A percentile compares a stretch with the other conserved stretches of the same genome.
Conservation (phyloP, 163 green algal species). For the Chlamydomonas reinhardtii region DNA sequence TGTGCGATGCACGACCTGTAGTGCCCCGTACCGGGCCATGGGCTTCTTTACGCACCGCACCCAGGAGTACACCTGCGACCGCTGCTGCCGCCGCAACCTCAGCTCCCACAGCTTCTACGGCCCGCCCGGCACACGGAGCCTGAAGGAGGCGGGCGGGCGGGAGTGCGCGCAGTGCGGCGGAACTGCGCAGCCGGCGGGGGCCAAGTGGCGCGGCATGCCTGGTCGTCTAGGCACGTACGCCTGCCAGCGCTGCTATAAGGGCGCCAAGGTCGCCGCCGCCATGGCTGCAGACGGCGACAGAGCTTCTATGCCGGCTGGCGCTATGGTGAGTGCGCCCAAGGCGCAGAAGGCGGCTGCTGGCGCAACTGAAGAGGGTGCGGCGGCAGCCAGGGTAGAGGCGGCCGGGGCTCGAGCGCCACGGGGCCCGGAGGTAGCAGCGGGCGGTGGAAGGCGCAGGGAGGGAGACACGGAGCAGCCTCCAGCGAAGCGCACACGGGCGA, state of each 20-base stretch:
- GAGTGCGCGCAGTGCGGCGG: background rate
- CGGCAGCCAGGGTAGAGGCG: no score
- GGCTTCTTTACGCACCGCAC: constrained; percentile 7
- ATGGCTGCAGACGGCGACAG: no score
- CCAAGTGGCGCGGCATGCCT: background rate
- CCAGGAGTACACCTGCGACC: background rate
- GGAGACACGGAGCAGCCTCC: no score
- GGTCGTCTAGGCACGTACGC: background rate
- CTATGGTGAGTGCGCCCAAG: background rate
- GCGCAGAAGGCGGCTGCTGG: background rate
- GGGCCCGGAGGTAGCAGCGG: background rate
- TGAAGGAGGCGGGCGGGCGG: constrained; percentile 27
- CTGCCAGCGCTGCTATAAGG: background rate
- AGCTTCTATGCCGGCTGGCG: no score
- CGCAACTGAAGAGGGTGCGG: no score
- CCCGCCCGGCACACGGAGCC: background rate
- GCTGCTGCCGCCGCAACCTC: background rate
- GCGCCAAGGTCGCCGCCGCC: no score
- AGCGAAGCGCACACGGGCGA: no score
- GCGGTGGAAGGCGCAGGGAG: background rate
- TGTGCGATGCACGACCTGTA: background rate
- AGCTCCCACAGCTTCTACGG: background rate
- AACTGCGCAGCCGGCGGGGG: background rate
- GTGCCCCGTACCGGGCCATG: background rate
- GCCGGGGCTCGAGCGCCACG: no score